These are phyloP conservation scores for Linderniella brevidens DNA, from an alignment of 257 asterid species.

Conservation along the genomic window DNA sequence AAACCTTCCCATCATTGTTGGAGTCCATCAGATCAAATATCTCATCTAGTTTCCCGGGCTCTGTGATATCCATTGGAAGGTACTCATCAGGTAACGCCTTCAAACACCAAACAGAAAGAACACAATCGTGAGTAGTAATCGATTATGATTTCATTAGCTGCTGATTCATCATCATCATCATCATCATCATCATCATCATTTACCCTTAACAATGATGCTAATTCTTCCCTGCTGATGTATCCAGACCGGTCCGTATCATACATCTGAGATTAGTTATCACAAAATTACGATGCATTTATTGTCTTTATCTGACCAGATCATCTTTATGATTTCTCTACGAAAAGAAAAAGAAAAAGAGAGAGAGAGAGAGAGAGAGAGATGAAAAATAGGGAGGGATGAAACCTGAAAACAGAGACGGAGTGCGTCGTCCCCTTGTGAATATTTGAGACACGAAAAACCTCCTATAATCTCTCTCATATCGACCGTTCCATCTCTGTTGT, in stretches of 20 bases:
- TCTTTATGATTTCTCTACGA: too few species aligned
- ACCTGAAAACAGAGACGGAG: slow-evolving; percentile 82
- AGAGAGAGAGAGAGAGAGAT: not conserved
- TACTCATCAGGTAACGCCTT: slow-evolving; percentile 79
- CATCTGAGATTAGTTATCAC: slow-evolving; percentile 33
- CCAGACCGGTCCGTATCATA: slow-evolving; percentile 75
- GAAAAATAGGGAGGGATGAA: not conserved
- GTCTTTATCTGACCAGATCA: too few species aligned
- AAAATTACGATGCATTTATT: not conserved
- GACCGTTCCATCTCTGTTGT: slow-evolving; percentile 66
- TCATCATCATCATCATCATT: too few species aligned
- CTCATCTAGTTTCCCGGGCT: slow-evolving; percentile 75
- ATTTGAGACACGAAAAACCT: slow-evolving; percentile 67
- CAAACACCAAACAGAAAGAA: not conserved
- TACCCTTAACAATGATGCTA: slow-evolving; percentile 71
- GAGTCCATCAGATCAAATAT: slow-evolving; percentile 76
- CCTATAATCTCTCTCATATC: slow-evolving; percentile 80
- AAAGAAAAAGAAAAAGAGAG: not conserved
- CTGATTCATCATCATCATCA: too few species aligned
- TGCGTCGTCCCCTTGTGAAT: slow-evolving; percentile 81
- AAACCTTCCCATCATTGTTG: slow-evolving; percentile 66
- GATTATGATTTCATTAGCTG: too few species aligned
- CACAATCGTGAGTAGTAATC: too few species aligned
- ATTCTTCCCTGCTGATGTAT: slow-evolving; percentile 76
- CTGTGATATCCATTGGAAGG: slow-evolving; percentile 58